Base-by-base conservation (phyloP, 441 rosid species). In the Adansonia madagascariensis region DNA sequence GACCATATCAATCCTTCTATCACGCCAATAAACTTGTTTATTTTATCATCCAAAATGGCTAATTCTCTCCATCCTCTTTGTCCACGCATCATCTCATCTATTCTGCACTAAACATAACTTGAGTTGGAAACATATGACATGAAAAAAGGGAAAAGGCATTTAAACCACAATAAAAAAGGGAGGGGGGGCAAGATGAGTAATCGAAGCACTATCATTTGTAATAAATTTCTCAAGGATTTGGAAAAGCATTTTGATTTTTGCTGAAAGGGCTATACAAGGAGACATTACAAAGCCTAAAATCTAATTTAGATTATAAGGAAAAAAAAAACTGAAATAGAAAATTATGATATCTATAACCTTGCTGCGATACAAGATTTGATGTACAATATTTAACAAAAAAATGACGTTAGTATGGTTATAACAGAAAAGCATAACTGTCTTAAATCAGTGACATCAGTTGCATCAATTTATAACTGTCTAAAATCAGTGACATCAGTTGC, bases 31-130 rank as follows among this genome's bases (percentile, higher is more conserved):
- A 95, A 87, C 88, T 93, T 93, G 87, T 91, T 91, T 73, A 93
- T 84, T 79, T 87, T 95, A 80, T 93, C 97, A 35, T 98, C 98
- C 75, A 95, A 85, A 59, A 86, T 78, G 74, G 98, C 95, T 79
- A 94, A 86, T 82, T 94, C 98, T 71, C 97, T 87, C 98, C 98
- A 94, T 67, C 98, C 98, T 84, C 97, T 86, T 85, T 94, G 98
- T 62, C 98, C 98, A 55, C 89, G 91, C 99, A 96, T 96, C 99
- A 96, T 93, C 84, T 91, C 98, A 80, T 94, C 98, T 98, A 93
- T 93, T 83, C 98, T 94, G 86, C 72, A 80, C 17, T 77, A 27
- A 50, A 79, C 43, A n/a, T 18, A 78, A 83, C 74, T 69, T 69
- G 71, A 56, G 57, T 68, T 14, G 60, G 69, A 41, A 75, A 8